phyloP scores from a whole-genome alignment of 2,329 filamentous ascomycete genomes.

The Penicillium freii region DNA sequence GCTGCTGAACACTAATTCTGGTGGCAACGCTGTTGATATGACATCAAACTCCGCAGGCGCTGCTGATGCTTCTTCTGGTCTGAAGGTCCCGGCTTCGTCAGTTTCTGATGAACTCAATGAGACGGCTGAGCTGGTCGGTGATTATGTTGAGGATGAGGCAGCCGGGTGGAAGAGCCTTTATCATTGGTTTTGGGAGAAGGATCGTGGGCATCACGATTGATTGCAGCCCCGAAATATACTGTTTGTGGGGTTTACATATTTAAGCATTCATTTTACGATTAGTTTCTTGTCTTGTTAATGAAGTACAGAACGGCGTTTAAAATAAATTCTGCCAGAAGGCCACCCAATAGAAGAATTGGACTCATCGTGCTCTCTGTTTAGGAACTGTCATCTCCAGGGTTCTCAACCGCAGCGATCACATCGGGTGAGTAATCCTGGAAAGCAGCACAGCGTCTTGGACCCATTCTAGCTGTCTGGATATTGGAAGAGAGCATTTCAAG shows the following conservation, averaged over 20 bases:
- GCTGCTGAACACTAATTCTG: constrained; percentile 23
- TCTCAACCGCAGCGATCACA: too few species aligned
- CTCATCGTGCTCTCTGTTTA: too few species aligned
- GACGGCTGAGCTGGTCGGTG: constrained; percentile 46
- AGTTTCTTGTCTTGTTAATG: too few species aligned
- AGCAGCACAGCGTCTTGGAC: too few species aligned
- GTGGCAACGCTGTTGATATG: constrained; percentile 31
- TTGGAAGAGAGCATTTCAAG: too few species aligned
- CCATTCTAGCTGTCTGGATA: too few species aligned
- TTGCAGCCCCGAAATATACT: background rate
- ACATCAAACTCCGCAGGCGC: constrained; percentile 26
- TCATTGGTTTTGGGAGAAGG: constrained; percentile 43
- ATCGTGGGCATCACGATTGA: constrained; percentile 11
- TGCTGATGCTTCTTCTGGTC: constrained; percentile 19
- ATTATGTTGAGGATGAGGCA: constrained; percentile 47
- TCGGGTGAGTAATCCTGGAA: too few species aligned
- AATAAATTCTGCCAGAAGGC: too few species aligned
- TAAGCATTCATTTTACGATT: background rate
- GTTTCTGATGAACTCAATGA: constrained; percentile 36
- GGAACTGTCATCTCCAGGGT: too few species aligned
- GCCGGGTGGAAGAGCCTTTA: constrained; percentile 43
- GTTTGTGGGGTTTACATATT: background rate
- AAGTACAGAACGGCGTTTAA: background rate
- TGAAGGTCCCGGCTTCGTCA: constrained; percentile 13
- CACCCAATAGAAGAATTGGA: too few species aligned